A percentile compares a stretch with the other conserved stretches of the same genome.
Evolutionary conservation across 192 early-diverging fungal species (phyloP).

Genomic region (Anaeromyces robustus): DNA sequence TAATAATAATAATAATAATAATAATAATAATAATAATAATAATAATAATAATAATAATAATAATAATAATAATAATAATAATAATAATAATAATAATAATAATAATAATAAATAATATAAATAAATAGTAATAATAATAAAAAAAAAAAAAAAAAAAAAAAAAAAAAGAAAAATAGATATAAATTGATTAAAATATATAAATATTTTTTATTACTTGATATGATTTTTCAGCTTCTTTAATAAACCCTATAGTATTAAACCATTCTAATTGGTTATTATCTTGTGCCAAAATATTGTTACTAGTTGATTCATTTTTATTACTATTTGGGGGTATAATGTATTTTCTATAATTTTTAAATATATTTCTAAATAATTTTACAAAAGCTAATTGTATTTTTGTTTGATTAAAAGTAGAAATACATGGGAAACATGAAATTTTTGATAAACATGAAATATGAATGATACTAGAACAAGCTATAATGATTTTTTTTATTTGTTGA

Average conservation of each 20-base stretch:
- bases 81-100: too few species aligned
- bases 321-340: background rate
- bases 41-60: too few species aligned
- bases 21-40: too few species aligned
- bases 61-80: too few species aligned
- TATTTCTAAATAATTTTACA: background rate
- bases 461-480: background rate
- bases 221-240: background rate
- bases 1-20: too few species aligned
- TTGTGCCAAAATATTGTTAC: background rate
- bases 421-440: background rate
- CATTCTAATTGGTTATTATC: background rate
- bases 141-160: too few species aligned
- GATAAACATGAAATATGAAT: background rate
- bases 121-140: too few species aligned
- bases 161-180: too few species aligned
- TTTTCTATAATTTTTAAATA: background rate
- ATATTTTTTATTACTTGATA: background rate
- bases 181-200: background rate
- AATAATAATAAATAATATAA: too few species aligned
- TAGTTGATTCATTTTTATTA: background rate
- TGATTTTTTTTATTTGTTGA: too few species aligned
- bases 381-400: background rate
- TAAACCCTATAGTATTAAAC: background rate
- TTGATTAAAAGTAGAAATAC: background rate